Percentiles rank a stretch among this genome's conserved stretches.
Conservation (phyloP, 345 rosid genomes). For the Capsella bursapastoris region DNA sequence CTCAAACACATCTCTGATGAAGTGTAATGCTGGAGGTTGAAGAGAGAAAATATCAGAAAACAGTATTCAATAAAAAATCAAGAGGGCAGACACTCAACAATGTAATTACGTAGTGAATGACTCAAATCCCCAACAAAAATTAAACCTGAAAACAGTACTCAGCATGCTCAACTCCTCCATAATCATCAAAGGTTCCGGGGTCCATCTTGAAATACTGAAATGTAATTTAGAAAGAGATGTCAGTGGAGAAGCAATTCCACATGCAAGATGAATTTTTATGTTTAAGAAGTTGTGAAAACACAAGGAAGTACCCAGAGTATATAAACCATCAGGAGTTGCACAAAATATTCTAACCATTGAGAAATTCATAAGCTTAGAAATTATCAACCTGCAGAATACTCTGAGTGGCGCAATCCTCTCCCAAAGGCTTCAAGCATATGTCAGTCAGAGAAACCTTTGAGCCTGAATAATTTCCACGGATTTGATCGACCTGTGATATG, state of each 20-base stretch:
- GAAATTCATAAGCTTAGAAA: conserved; percentile 15
- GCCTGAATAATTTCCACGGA: conserved; percentile 84
- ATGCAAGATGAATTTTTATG: conserved; percentile 32
- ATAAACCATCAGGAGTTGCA: conserved; percentile 29
- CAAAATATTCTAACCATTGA: conserved; percentile 17
- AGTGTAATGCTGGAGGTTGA: conserved; percentile 77
- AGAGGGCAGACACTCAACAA: conserved; percentile 18
- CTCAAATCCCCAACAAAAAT: conserved; percentile 21
- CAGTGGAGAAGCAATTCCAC: conserved; percentile 28
- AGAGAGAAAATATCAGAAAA: conserved; percentile 27
- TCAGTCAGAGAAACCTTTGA: conserved; percentile 66
- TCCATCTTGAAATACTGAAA: conserved; percentile 91
- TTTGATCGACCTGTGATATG: conserved; percentile 71
- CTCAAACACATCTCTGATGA: conserved; percentile 82
- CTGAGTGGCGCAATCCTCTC: conserved; percentile 92
- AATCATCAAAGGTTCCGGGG: conserved; percentile 60
- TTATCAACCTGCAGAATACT: conserved; percentile 83
- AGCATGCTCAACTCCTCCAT: conserved; percentile 84
- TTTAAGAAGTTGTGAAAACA: conserved; percentile 8
- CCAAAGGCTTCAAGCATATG: conserved; percentile 95
- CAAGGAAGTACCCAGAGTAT: conserved; percentile 16
- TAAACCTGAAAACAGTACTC: conserved; percentile 91
- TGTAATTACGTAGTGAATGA: conserved; percentile 14
- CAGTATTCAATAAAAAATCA: conserved; percentile 18
- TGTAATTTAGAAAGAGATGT: conserved; percentile 21